Evolutionary conservation across 768 basidiomycete species (phyloP), one percentile per base, ranked within the genome.

Genomic region (Rhodocollybia butyracea): DNA sequence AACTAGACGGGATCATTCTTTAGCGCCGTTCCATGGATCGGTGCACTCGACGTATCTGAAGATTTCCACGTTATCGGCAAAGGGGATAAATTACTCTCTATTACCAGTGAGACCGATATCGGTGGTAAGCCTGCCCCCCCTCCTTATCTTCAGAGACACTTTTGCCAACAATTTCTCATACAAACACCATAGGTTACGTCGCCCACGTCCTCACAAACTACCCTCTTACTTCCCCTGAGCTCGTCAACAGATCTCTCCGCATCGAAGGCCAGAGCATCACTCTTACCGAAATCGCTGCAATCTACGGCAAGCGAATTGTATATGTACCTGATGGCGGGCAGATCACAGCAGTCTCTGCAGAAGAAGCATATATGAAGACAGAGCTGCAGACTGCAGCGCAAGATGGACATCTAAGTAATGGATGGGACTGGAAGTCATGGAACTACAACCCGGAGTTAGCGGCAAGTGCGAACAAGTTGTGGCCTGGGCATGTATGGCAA

Each of bases 401-500:
- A 10, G n/a, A 15, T 15, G 41, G 39, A 31, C 31, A 31, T 24
- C 29, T 22, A 11, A 54, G 39, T 30, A 30, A 27, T 19, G 41
- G 52, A 19, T 54, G 39, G 52, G 52, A 54, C 34, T 36, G 36
- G 32, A 26, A 21, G 36, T 26, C 11, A 17, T 2, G 27, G 17
- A 51, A 4, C n/a, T n/a, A n/a, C 13, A 36, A 51, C 12, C 34
- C 26, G 17, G 50, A 29, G 24, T 32, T 29, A 7, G 50, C 50
- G 19, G 50, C 21, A 21, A 54, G 52, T 40, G 38, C 52, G 24
- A 54, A 54, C 31, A 26, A 41, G 13, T n/a, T 54, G 15, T 54
- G 52, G 52, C 40, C n/a, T 19, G 51, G 51, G 1, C 51, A 52
- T 52, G 51, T 52, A 8, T 52, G 51, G 51, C 38, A 52, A 27